Percentiles rank a stretch among this genome's conserved stretches.
Evolutionary conservation across 2,329 filamentous ascomycete species (phyloP).

Genomic region (Pseudogymnoascus sp.): DNA sequence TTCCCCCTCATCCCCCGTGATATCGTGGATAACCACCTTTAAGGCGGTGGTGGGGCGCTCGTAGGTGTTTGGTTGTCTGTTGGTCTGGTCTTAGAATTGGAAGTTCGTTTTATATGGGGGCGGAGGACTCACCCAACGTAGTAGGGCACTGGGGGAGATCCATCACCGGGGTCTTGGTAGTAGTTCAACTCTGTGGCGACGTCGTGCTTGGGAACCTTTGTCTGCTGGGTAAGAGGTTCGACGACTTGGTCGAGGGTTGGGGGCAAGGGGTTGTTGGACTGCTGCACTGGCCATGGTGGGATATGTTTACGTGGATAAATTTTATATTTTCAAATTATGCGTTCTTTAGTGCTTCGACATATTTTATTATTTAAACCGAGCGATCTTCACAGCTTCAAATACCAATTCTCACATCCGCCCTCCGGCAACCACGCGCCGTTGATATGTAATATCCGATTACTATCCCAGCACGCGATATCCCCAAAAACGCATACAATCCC

Average conservation of each 20-base stretch:
- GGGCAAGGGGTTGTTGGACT: not conserved
- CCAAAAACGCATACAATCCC: constrained; percentile 6
- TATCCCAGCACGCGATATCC: not conserved
- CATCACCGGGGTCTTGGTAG: constrained; percentile 15
- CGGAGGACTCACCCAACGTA: constrained; percentile 11
- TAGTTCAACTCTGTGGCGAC: constrained; percentile 16
- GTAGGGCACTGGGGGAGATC: constrained; percentile 13
- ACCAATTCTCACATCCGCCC: not conserved
- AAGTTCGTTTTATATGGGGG: not conserved
- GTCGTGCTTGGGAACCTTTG: constrained; percentile 12
- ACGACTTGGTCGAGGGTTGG: not conserved
- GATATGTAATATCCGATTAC: constrained; percentile 6
- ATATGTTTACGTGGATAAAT: not conserved
- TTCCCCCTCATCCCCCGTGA: constrained; percentile 56
- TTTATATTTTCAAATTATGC: not conserved
- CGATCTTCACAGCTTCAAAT: not conserved
- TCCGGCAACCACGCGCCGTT: not conserved
- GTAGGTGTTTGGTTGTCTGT: constrained; percentile 1
- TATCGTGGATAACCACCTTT: constrained; percentile 56
- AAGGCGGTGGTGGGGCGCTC: constrained; percentile 12
- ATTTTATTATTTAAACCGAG: not conserved
- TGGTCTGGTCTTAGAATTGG: not conserved
- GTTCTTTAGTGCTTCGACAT: not conserved
- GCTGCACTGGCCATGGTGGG: constrained; percentile 5
- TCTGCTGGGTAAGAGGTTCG: not conserved